Base-by-base conservation (phyloP, 306 rosid genomes). In the Quercus gilva region DNA sequence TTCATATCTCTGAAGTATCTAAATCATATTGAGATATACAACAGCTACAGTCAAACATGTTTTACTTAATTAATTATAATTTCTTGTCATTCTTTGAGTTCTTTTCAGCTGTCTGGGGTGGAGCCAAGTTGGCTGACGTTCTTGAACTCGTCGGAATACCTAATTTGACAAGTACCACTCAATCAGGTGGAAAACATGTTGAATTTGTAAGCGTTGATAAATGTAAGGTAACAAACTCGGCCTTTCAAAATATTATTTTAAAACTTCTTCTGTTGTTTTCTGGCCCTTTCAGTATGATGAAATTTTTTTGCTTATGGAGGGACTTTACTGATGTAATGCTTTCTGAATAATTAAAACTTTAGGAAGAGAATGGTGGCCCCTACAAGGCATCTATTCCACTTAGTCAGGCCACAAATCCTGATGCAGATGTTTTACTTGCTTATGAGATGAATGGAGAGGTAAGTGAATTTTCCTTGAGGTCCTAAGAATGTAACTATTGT, bases 361-460 rank as follows among this genome's bases (percentile, higher is more conserved):
- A 92, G 98, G 98, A 95, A 85, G 99, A 95, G 84, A 92, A 89
- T 31, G 98, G 98, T 82, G 99, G 99, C 19, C 99, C 99, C 29
- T 95, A 95, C 86, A 92, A 91, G 89, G 98, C 96, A 79, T 95
- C 98, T 45, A 93, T 95, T 86, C 98, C 99, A 60, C 90, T 95
- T 21, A 86, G 74, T 81, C 97, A 92, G 85, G 99, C 99, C 60
- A 85, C 99, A 75, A 92, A 88, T 77, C 98, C 97, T 17, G 92
- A 85, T 71, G 98, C 99, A 78, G 98, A 92, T 85, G 99, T 92
- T 83, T 85, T 95, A 43, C 94, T 95, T 81, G 98, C 97, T 78
- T 95, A 92, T 74, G 99, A 95, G 91, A 95, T 95, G 99, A 95
- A 95, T 73, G 99, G 98, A 73, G 91, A 92, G 80, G 99, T 95